Percentiles rank a stretch among this genome's conserved stretches.
These are phyloP conservation scores for Monosporascus sp. DNA, from an alignment of 2,329 filamentous ascomycete species.

Conservation along the genomic window DNA sequence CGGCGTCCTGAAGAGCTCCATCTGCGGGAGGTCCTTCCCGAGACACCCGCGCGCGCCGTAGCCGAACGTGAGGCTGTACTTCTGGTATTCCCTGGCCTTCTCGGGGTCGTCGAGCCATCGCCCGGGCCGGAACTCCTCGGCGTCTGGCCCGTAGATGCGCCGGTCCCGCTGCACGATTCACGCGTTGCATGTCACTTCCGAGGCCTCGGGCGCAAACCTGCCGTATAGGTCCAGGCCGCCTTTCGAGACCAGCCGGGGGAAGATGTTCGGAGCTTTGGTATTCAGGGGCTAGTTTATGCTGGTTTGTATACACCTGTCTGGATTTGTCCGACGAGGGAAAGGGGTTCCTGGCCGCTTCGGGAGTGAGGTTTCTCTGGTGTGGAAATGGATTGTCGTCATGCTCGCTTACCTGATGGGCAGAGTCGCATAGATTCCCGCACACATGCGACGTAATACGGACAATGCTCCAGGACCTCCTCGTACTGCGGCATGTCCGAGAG, in stretches of 20 bases:
- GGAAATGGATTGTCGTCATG: background rate
- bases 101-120: background rate
- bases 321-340: too few species aligned
- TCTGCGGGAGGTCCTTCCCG: background rate
- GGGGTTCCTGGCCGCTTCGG: too few species aligned
- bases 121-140: background rate
- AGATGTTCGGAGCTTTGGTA: constrained; percentile 39
- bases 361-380: too few species aligned
- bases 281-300: too few species aligned
- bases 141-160: background rate
- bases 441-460: constrained; percentile 45
- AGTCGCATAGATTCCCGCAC: constrained; percentile 47
- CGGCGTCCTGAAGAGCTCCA: background rate
- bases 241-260: constrained; percentile 36
- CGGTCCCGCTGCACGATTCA: background rate
- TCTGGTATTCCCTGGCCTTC: background rate
- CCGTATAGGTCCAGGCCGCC: background rate
- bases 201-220: background rate
- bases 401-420: constrained; percentile 32
- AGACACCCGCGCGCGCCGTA: background rate
- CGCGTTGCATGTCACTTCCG: background rate
- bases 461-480: constrained; percentile 34
- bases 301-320: too few species aligned
- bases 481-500: constrained; percentile 34
- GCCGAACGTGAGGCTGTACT: background rate